Evolutionary conservation across 768 basidiomycete species (phyloP).

Genomic region (Suillus plorans): DNA sequence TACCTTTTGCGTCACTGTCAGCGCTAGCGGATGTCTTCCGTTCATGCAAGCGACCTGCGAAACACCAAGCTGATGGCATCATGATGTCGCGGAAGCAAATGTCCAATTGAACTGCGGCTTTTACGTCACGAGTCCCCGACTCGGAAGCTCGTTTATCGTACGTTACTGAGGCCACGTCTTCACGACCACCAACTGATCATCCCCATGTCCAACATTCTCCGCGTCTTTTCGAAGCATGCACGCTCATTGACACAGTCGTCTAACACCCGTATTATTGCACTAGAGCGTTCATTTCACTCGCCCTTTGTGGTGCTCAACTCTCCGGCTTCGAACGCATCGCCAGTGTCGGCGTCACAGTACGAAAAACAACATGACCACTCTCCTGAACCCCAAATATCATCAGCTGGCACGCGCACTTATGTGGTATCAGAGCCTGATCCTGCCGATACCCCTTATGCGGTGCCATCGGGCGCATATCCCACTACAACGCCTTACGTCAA

Average conservation of each 20-base stretch:
- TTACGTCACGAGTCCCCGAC: conserved; percentile 29
- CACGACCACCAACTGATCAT: conserved; percentile 13
- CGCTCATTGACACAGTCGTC: conserved; percentile 10
- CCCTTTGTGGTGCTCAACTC: conserved; percentile 56
- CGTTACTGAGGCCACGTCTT: conserved; percentile 4
- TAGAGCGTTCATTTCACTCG: conserved; percentile 59
- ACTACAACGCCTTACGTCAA: conserved; percentile 47
- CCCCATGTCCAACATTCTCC: conserved; percentile 18
- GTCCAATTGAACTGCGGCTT: background rate
- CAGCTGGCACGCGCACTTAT: conserved; percentile 57
- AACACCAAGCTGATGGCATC: too few relatives aligned
- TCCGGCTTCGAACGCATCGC: conserved; percentile 32
- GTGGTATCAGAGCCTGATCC: conserved; percentile 75
- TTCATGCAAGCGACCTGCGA: background rate
- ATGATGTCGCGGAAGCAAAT: conserved; percentile 3
- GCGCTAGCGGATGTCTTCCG: background rate
- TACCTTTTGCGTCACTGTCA: background rate
- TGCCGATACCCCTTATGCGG: conserved; percentile 57
- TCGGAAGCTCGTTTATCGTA: background rate
- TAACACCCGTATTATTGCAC: background rate
- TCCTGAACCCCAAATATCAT: conserved; percentile 45
- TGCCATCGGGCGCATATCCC: conserved; percentile 72
- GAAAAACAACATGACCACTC: conserved; percentile 61
- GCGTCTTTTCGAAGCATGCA: conserved; percentile 1
- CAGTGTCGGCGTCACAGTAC: conserved; percentile 37